Conservation (phyloP, 106 monocot genomes). For the Dendrobium nobile region DNA sequence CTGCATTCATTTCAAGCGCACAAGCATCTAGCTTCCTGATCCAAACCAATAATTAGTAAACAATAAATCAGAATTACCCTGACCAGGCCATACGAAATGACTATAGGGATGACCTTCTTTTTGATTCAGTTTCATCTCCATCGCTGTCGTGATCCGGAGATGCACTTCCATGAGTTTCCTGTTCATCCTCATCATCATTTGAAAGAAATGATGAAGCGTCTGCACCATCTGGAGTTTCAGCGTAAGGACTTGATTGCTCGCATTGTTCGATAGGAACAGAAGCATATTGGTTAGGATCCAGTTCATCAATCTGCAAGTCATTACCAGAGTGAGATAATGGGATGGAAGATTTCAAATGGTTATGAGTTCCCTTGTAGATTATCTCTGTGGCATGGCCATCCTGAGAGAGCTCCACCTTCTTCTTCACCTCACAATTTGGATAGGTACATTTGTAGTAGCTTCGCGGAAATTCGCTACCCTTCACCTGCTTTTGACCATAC, state of each 20-base stretch:
- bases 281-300: slow-evolving; percentile 25
- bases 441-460: slow-evolving; percentile 96
- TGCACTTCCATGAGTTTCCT: slow-evolving; percentile 33
- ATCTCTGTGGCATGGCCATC: slow-evolving; percentile 77
- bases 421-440: slow-evolving; percentile 72
- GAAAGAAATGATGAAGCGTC: slow-evolving; percentile 45
- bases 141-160: slow-evolving; percentile 37
- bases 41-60: slow-evolving; percentile 4
- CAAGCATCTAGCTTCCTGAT: slow-evolving; percentile 69
- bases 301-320: slow-evolving; percentile 25
- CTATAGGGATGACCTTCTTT: slow-evolving; percentile 48
- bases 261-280: slow-evolving; percentile 25
- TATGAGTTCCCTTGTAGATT: slow-evolving; percentile 78
- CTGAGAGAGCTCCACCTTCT: slow-evolving; percentile 76
- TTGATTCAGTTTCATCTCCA: slow-evolving; percentile 66
- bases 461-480: slow-evolving; percentile 77
- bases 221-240: slow-evolving; percentile 38
- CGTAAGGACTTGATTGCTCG: slow-evolving; percentile 22
- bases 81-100: background rate
- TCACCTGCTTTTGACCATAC: slow-evolving; percentile 94
- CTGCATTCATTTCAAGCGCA: slow-evolving; percentile 51
- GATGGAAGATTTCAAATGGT: slow-evolving; percentile 47
- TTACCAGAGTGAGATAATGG: slow-evolving; percentile 12
- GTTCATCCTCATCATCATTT: slow-evolving; percentile 52
- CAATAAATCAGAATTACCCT: background rate